A percentile compares a stretch with the other conserved stretches of the same genome.
Conservation (phyloP, 164 flowering plant genomes). For the Annona squamosa region DNA sequence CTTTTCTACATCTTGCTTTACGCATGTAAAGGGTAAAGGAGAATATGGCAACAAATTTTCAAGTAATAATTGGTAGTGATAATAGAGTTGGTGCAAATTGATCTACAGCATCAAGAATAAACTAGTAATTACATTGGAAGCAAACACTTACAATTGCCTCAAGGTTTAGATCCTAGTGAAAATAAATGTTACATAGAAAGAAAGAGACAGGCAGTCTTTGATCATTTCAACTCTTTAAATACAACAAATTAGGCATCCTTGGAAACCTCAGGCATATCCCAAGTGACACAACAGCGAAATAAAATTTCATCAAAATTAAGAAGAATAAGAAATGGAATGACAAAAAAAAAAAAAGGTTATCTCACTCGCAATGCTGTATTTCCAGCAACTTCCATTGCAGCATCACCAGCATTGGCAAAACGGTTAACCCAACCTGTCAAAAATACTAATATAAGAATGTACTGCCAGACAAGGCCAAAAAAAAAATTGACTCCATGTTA, state of each 20-base stretch:
- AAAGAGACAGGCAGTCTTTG: not conserved
- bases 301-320: not conserved
- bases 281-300: not conserved
- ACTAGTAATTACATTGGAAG: not conserved
- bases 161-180: not conserved
- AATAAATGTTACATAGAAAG: not conserved
- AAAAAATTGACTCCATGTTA: not conserved
- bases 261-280: not conserved
- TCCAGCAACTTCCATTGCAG: slow-evolving; percentile 94
- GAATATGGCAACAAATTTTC: no score
- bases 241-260: not conserved
- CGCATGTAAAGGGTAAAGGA: no score
- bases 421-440: slow-evolving; percentile 92
- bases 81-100: no score
- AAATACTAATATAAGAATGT: slow-evolving; percentile 1
- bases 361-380: slow-evolving; percentile 78
- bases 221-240: not conserved
- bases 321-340: not conserved
- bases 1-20: no score
- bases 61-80: no score
- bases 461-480: not conserved
- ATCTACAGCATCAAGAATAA: no score
- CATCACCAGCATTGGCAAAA: slow-evolving; percentile 97
- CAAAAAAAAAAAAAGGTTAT: not conserved
- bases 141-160: not conserved